phyloP scores from a whole-genome alignment of 1,284 basidiomycete species.

The Polyporus tsugae region DNA sequence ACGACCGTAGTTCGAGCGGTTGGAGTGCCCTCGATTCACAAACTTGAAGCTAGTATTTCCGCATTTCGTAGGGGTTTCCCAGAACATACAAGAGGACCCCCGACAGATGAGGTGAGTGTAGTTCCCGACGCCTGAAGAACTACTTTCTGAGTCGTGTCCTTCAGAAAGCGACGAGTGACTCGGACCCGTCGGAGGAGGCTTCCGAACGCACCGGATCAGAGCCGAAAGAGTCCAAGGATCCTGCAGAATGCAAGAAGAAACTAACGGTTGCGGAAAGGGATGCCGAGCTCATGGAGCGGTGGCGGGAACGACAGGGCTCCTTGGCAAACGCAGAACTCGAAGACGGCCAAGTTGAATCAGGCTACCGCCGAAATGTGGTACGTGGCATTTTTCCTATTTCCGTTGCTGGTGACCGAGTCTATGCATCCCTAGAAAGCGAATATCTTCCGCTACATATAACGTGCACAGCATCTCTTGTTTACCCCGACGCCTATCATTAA shows the following conservation, averaged over 20 bases:
- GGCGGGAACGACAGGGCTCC: constrained; percentile 36
- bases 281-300: constrained; percentile 33
- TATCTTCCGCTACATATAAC: constrained; percentile 37
- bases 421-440: constrained; percentile 34
- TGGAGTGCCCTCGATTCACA: neutral
- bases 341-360: constrained; percentile 34
- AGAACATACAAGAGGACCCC: neutral
- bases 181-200: neutral
- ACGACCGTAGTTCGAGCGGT: neutral
- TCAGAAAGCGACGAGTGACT: constrained; percentile 17
- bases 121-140: neutral
- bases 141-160: neutral
- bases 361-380: constrained; percentile 35
- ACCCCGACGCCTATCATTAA: neutral
- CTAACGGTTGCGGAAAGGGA: constrained; percentile 36
- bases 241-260: constrained; percentile 3
- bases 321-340: constrained; percentile 37
- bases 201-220: neutral
- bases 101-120: neutral
- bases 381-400: neutral
- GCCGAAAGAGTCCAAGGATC: neutral
- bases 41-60: neutral
- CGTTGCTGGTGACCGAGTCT: neutral
- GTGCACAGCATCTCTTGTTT: neutral
- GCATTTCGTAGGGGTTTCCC: neutral